Base-by-base conservation (phyloP, 2,329 filamentous ascomycete species). In the Nothopassalora personata region DNA sequence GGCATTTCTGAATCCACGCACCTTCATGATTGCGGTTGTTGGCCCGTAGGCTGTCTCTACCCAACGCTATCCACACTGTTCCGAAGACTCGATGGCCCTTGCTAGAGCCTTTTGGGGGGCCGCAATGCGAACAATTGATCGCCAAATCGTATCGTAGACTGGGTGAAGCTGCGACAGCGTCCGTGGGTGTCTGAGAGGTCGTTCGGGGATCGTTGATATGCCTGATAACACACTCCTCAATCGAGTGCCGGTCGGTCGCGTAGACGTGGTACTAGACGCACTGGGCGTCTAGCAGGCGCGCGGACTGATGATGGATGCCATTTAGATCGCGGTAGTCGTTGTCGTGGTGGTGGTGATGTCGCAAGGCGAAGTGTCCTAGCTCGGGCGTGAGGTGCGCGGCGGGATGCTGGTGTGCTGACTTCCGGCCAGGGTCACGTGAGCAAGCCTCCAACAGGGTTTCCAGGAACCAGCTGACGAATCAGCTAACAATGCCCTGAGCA, bases 211-310 rank as follows among this genome's bases (percentile, higher is more conserved):
- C 54, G 49, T 57, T 39, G 48, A 58, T 60, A 51, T 51, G 61
- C 64, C 64, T 64, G 57, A 61, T 63, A 61, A 60, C 60, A 68
- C 70, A 69, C 62, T 67, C 70, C 70, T 72, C 70, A 57, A 58
- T 68, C 69, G 70, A 67, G 67, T 70, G 70, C 68, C 69, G 70
- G 66, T 39, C 63, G 53, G 67, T 68, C 66, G 65, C 65, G 59
- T 31, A 61, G 64, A 66, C 63, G 60, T 48, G 52, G 48, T 52
- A 65, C 68, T 70, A 71, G 68, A 70, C 67, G 68, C 69, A 34
- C 53, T 49, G 63, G 61, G 70, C 69, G 69, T 64, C 70, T 71
- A 72, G 69, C 62, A 71, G 64, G 65, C 68, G 65, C 60, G 57
- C 59, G 52, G 60, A 36, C 34, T 57, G 47, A 52, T 64, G 27